These are phyloP conservation scores for Chaetomium fimeti DNA, from an alignment of 495 filamentous ascomycete genomes.

Conservation along the genomic window DNA sequence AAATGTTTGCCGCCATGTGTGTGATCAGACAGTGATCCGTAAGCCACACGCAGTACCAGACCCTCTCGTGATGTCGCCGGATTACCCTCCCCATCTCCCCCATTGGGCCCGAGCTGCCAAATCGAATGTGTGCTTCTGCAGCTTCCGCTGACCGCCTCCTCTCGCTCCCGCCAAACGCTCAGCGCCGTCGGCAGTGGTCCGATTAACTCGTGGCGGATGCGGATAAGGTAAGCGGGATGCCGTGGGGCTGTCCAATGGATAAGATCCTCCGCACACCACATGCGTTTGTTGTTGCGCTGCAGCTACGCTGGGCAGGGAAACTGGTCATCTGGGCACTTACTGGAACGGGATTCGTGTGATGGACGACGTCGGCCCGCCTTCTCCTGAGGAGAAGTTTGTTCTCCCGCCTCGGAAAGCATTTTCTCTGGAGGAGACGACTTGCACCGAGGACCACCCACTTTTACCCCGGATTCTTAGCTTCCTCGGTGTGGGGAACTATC, in stretches of 20 bases:
- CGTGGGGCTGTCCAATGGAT: conserved; percentile 10
- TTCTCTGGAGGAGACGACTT: background rate
- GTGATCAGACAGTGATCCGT: background rate
- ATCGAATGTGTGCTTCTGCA: background rate
- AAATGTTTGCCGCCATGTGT: conserved; percentile 1
- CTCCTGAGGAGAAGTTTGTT: background rate
- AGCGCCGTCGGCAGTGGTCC: conserved; percentile 9
- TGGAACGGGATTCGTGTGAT: conserved; percentile 8
- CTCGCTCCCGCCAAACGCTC: background rate
- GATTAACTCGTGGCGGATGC: background rate
- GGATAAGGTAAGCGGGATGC: background rate
- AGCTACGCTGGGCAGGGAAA: conserved; percentile 18
- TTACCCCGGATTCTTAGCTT: background rate
- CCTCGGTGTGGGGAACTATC: background rate
- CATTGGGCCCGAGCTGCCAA: conserved; percentile 21
- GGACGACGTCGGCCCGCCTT: no score
- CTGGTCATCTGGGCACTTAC: conserved; percentile 28
- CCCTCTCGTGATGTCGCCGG: conserved; percentile 26
- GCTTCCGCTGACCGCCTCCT: conserved; percentile 8
- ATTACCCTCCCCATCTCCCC: background rate
- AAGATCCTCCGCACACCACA: background rate
- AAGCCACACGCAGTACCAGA: conserved; percentile 26
- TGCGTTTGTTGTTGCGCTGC: background rate
- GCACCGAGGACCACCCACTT: background rate
- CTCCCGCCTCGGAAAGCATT: background rate